Conservation (phyloP, 345 rosid genomes). For the Pistacia atlantica region DNA sequence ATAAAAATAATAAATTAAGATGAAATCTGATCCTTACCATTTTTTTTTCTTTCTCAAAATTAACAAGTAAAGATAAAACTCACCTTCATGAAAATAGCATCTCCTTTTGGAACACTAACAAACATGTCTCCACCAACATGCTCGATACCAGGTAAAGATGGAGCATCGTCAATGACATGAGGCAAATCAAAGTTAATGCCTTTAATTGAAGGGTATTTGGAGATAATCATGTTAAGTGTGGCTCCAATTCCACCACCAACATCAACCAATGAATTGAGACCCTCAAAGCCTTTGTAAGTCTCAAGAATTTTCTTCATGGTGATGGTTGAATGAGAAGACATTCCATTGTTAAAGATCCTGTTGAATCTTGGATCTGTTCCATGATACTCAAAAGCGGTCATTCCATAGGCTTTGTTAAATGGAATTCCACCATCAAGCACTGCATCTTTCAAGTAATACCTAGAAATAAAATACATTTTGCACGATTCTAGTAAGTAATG, state of each 20-base stretch:
- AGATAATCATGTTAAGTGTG: conserved; percentile 50
- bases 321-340: conserved; percentile 78
- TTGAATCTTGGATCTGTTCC: conserved; percentile 66
- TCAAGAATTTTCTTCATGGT: conserved; percentile 81
- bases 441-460: conserved; percentile 50
- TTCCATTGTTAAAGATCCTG: conserved; percentile 76
- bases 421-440: conserved; percentile 53
- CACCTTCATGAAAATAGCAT: conserved; percentile 30
- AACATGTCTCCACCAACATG: conserved; percentile 53
- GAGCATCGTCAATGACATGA: conserved; percentile 45
- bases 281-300: conserved; percentile 72
- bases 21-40: no score
- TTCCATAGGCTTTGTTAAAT: conserved; percentile 55
- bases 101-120: conserved; percentile 25
- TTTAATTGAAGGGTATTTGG: conserved; percentile 41
- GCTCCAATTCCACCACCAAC: conserved; percentile 97
- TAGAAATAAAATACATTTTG: conserved; percentile 2
- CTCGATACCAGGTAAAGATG: conserved; percentile 45
- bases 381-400: conserved; percentile 34
- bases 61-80: neutral
- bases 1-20: no score
- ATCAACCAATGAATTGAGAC: conserved; percentile 68
- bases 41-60: no score
- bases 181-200: conserved; percentile 52
- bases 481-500: no score